Evolutionary conservation across 2,329 filamentous ascomycete species (phyloP).

Genomic region (Colletotrichum sp.): DNA sequence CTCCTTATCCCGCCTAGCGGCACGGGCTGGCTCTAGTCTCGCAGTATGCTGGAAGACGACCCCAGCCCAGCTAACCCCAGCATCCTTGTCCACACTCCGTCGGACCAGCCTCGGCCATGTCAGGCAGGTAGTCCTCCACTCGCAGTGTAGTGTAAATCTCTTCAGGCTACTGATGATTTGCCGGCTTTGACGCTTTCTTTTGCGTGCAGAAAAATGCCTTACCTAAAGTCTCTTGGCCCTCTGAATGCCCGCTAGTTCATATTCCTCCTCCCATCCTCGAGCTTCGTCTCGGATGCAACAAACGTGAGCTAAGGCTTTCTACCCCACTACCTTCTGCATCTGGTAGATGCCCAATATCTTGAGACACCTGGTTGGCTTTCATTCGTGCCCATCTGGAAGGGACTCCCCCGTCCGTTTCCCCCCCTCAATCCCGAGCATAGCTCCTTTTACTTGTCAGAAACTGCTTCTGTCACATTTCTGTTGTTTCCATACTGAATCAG

Average conservation of each 20-base stretch:
- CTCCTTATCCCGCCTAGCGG: slow-evolving; percentile 8
- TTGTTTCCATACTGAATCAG: background rate
- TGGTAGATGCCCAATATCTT: background rate
- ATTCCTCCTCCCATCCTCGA: background rate
- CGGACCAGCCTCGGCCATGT: slow-evolving; percentile 9
- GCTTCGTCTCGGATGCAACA: background rate
- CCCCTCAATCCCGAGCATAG: background rate
- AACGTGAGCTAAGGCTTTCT: background rate
- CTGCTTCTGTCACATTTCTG: background rate
- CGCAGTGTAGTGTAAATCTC: background rate
- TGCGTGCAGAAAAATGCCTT: background rate
- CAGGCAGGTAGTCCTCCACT: background rate
- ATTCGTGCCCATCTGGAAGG: background rate
- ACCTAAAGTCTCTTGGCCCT: background rate
- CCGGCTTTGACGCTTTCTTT: slow-evolving; percentile 7
- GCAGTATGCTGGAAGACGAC: background rate
- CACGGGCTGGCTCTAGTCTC: background rate
- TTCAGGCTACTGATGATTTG: slow-evolving; percentile 1
- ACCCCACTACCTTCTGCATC: background rate
- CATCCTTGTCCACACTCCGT: slow-evolving; percentile 7
- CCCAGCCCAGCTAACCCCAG: slow-evolving; percentile 7
- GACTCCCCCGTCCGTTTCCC: background rate
- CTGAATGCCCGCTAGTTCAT: background rate
- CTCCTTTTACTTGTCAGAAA: background rate
- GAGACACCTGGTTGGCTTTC: background rate